Evolutionary conservation across 345 rosid species (phyloP), one percentile per base, ranked within the genome.

Genomic region (Eutrema yunnanense): DNA sequence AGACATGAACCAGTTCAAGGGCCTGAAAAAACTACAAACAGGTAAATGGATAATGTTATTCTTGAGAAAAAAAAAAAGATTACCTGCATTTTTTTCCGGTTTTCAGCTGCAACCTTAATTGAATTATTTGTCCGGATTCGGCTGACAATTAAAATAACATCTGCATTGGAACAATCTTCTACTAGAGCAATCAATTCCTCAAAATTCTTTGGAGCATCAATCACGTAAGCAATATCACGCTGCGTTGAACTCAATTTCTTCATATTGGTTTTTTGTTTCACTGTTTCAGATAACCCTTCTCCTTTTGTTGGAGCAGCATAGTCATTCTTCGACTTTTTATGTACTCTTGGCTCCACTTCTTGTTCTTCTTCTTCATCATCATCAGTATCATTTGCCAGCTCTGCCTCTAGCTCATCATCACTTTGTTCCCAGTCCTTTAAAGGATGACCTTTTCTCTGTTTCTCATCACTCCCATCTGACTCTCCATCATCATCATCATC

Each of bases 1-100:
- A 40, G 53, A 13, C 9, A 72, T 44, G 43, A 78, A 63, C 42
- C 50, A 41, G 4, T 58, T 72, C 53, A 33, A 52, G 36, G 49
- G 67, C 32, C 33, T 38, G 30, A 27, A 62, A 30, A 62, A 53
- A 43, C 7, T 41, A 33, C 38, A 41, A 10, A 34, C 44, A 32
- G 49, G 43, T 40, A 44, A 70, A 71, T 3, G 34, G 44, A 48
- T 40, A 38, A 29, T 9, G 14, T n/a, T 40, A 59, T 53, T 19
- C 33, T 32, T 62, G 32, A 62, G 30, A 42, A 48, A 3, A 49
- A 65, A 30, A 55, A 3, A 59, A 62, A 66, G 7, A 78, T 38
- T 87, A 90, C 96, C 80, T 92, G 99, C 82, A 92, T 89, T 81
- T 92, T 95, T 84, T 88, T 95, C 61, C 96, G 84, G 83, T 95